These are phyloP conservation scores for Hericium coralloides DNA, from an alignment of 768 basidiomycete species.

Conservation along the genomic window DNA sequence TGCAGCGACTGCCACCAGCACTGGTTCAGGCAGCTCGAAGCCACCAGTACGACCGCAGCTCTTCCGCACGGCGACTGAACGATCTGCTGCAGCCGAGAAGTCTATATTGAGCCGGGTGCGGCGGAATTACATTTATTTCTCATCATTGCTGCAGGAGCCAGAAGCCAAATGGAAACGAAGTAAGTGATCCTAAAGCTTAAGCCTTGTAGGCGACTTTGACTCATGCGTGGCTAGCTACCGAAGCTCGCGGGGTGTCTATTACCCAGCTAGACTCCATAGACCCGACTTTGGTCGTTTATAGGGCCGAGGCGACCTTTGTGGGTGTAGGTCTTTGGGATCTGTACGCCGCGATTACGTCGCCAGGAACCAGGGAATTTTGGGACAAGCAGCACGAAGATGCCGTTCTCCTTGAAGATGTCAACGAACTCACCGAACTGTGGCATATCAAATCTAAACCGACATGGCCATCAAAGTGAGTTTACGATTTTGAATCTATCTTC, in stretches of 20 bases:
- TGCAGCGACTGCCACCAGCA: constrained; percentile 25
- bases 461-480: constrained; percentile 84
- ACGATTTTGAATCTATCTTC: constrained; percentile 6
- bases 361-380: constrained; percentile 77
- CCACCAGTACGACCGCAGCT: constrained; percentile 24
- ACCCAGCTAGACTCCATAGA: constrained; percentile 97
- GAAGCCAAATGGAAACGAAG: constrained; percentile 95
- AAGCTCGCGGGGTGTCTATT: constrained; percentile 84
- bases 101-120: constrained; percentile 79
- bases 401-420: constrained; percentile 78
- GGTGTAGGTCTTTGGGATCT: constrained; percentile 95
- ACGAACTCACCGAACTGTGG: constrained; percentile 88
- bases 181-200: constrained; percentile 27
- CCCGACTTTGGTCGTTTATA: constrained; percentile 90
- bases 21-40: constrained; percentile 18
- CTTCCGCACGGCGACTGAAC: constrained; percentile 34
- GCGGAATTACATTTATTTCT: constrained; percentile 97
- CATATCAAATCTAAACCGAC: constrained; percentile 84
- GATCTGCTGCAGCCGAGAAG: constrained; percentile 57
- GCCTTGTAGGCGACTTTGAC: constrained; percentile 1
- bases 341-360: constrained; percentile 78
- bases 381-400: constrained; percentile 89
- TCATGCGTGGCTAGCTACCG: constrained; percentile 44
- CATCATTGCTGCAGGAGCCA: constrained; percentile 91
- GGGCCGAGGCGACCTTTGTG: constrained; percentile 95